Evolutionary conservation across 176 grass and related monocot genomes (phyloP), one percentile per base, ranked within the genome.

Genomic region (Leersia perrieri): DNA sequence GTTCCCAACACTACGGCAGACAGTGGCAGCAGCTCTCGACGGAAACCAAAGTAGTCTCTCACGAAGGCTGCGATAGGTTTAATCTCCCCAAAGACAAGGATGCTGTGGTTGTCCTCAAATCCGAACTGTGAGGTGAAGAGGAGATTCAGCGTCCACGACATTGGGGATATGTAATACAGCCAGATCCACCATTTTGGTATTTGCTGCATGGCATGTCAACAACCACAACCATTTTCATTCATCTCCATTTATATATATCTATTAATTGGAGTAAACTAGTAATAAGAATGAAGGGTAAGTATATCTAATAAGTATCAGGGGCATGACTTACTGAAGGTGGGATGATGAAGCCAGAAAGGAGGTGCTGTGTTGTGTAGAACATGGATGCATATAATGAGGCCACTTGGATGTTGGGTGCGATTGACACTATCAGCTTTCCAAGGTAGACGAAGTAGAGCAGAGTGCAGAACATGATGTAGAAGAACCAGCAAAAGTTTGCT

Each of bases 181-280:
- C 87, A 93, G 64, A 82, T 87, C 87, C 91, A 93, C 91, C 91
- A 90, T 30, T 80, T 86, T 9, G 84, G 91, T 55, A 93, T 90
- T 87, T 82, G 80, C 91, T 93, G 87, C 87, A 90, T 14, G 42
- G 36, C 8, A 58, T 25, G 7, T n/a, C 51, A 55, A 55, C 20
- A 6, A n/a, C 0, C 20, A 55, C 7, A 1, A 2, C 20, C 7
- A 2, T 58, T 58, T 58, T 25, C 53, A 58, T n/a, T 58, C 53
- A 23, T 57, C 7, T 23, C 4, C 1, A 23, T 3, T 3, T 25
- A 2, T 57, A 57, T n/a, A 57, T 57, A 57, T 55, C 18, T 9
- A 57, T 25, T 11, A 25, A 58, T 58, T 25, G 22, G 8, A 58
- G 53, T 2, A 23, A 58, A 25, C 22, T n/a, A 10, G 3, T 58